These are phyloP conservation scores for Diaporthe ampelina DNA, from an alignment of 2,329 filamentous ascomycete species.

Conservation along the genomic window DNA sequence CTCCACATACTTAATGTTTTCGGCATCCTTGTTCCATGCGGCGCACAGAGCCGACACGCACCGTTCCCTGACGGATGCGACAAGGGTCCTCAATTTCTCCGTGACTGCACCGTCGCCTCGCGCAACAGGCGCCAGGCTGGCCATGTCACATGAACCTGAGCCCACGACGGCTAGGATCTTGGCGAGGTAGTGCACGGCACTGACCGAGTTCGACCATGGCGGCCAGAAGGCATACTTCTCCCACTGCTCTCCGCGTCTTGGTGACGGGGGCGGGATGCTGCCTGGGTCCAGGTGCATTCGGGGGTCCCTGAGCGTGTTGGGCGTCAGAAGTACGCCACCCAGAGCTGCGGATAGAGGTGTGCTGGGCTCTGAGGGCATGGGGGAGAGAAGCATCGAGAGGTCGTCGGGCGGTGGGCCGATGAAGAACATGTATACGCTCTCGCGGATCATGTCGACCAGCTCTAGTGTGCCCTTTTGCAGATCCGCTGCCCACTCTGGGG, in stretches of 20 bases:
- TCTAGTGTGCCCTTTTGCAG: slow-evolving; percentile 85
- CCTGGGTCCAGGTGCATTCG: slow-evolving; percentile 85
- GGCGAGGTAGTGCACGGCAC: slow-evolving; percentile 90
- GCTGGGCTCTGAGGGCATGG: slow-evolving; percentile 77
- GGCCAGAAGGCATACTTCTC: slow-evolving; percentile 98
- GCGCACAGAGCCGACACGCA: slow-evolving; percentile 88
- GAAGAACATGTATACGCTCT: slow-evolving; percentile 86
- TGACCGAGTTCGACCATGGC: slow-evolving; percentile 90
- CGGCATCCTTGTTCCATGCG: slow-evolving; percentile 93
- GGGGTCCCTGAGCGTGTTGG: slow-evolving; percentile 74
- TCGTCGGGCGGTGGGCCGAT: slow-evolving; percentile 91
- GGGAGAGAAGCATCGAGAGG: slow-evolving; percentile 88
- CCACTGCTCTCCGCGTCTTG: slow-evolving; percentile 86
- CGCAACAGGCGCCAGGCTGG: slow-evolving; percentile 77
- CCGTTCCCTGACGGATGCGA: slow-evolving; percentile 85
- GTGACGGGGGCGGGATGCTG: slow-evolving; percentile 82
- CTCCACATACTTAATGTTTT: slow-evolving; percentile 92
- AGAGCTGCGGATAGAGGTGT: slow-evolving; percentile 71
- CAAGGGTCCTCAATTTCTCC: slow-evolving; percentile 81
- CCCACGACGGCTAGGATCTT: slow-evolving; percentile 87
- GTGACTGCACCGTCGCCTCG: slow-evolving; percentile 67
- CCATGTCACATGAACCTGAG: slow-evolving; percentile 89
- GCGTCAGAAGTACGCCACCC: slow-evolving; percentile 58
- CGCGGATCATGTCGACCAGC: slow-evolving; percentile 85
- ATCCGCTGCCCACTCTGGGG: slow-evolving; percentile 76